These are phyloP conservation scores for Alternaria postmessia DNA, from an alignment of 2,329 filamentous ascomycete genomes.

Conservation along the genomic window DNA sequence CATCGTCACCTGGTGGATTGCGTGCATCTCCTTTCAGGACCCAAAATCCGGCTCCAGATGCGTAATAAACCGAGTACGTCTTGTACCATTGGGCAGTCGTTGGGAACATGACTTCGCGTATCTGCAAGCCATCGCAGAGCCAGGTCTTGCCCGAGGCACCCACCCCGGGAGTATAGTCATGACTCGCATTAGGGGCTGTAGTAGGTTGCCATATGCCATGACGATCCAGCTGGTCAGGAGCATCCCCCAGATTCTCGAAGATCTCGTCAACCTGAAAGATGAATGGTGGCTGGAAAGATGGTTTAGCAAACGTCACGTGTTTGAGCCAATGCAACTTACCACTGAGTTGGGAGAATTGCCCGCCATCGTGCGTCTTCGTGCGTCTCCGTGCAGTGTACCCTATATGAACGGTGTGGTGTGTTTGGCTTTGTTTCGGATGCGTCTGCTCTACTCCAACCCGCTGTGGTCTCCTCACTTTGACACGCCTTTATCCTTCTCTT, in stretches of 20 bases:
- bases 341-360: constrained; percentile 1
- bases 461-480: constrained; percentile 17
- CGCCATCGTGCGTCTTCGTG: constrained; percentile 26
- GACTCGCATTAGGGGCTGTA: neutral
- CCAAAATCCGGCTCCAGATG: constrained; percentile 31
- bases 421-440: constrained; percentile 17
- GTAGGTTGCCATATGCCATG: constrained; percentile 31
- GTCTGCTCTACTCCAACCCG: constrained; percentile 16
- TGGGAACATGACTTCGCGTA: constrained; percentile 10
- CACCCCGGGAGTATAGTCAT: neutral
- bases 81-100: constrained; percentile 3
- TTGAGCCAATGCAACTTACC: constrained; percentile 9
- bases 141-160: constrained; percentile 27
- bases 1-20: constrained; percentile 1
- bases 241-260: constrained; percentile 12
- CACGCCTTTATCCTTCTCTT: constrained; percentile 37
- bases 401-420: constrained; percentile 6
- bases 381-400: neutral
- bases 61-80: constrained; percentile 33
- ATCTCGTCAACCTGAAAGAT: constrained; percentile 42
- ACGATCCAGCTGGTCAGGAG: neutral
- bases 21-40: constrained; percentile 28
- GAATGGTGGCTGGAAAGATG: constrained; percentile 25
- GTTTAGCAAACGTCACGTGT: neutral
- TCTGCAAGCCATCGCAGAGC: constrained; percentile 23